phyloP scores from a whole-genome alignment of 2,329 filamentous ascomycete genomes.

The Ustilaginoidea virens region DNA sequence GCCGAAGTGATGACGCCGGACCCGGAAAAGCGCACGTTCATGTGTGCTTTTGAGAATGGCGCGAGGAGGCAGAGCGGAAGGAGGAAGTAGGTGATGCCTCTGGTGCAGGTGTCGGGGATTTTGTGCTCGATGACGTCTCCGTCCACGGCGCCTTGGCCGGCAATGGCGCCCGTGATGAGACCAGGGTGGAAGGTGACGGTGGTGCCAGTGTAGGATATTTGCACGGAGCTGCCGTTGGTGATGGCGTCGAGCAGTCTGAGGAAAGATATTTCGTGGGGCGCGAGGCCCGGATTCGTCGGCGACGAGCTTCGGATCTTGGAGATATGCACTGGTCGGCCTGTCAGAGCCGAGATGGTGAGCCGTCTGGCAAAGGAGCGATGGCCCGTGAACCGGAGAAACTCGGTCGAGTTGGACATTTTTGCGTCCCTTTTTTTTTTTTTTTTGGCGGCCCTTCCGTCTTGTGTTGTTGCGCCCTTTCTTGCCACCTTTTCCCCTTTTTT shows the following conservation, averaged over 20 bases:
- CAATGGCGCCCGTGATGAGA: constrained; percentile 71
- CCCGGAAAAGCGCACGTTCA: constrained; percentile 82
- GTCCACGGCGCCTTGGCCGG: constrained; percentile 54
- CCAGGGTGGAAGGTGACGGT: constrained; percentile 85
- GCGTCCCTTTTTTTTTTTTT: constrained; percentile 1
- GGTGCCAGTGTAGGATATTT: constrained; percentile 93
- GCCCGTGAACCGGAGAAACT: constrained; percentile 62
- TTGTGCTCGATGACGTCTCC: constrained; percentile 70
- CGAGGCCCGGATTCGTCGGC: constrained; percentile 73
- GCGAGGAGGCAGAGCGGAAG: constrained; percentile 79
- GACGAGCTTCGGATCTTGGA: constrained; percentile 85
- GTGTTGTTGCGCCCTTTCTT: too few species aligned
- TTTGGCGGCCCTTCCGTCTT: background rate
- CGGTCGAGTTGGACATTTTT: constrained; percentile 25
- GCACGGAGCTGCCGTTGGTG: constrained; percentile 88
- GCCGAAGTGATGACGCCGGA: constrained; percentile 84
- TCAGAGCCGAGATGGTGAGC: constrained; percentile 79
- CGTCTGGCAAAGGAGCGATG: constrained; percentile 73
- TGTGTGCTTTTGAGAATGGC: constrained; percentile 79
- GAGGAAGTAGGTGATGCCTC: constrained; percentile 85
- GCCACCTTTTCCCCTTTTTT: too few species aligned
- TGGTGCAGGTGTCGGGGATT: constrained; percentile 57
- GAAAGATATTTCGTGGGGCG: constrained; percentile 87
- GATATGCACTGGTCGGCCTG: constrained; percentile 77
- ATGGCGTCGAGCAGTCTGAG: constrained; percentile 85